These are phyloP conservation scores for Candida oleophila DNA, from an alignment of 805 yeast species.

Conservation along the genomic window DNA sequence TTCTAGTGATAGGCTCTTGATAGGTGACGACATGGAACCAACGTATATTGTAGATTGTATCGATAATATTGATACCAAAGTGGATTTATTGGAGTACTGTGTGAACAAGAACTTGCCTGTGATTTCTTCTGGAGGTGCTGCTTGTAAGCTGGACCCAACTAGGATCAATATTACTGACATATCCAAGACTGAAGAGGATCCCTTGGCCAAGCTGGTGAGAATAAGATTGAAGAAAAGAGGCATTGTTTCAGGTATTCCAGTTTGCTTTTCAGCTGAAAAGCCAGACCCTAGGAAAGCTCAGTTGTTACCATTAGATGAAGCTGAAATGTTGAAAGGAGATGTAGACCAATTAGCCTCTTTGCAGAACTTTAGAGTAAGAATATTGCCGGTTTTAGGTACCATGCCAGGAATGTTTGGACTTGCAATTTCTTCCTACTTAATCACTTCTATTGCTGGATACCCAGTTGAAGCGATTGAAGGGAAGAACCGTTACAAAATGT, in stretches of 20 bases:
- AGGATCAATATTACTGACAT: slow-evolving; percentile 87
- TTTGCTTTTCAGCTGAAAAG: slow-evolving; percentile 90
- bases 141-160: slow-evolving; percentile 93
- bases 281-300: slow-evolving; percentile 95
- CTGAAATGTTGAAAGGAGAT: slow-evolving; percentile 73
- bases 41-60: slow-evolving; percentile 90
- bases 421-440: slow-evolving; percentile 78
- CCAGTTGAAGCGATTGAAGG: slow-evolving; percentile 91
- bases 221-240: slow-evolving; percentile 81
- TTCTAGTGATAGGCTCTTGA: slow-evolving; percentile 59
- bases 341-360: slow-evolving; percentile 87
- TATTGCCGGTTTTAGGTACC: slow-evolving; percentile 93
- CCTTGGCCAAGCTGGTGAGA: slow-evolving; percentile 83
- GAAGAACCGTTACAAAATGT: slow-evolving; percentile 78
- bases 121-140: slow-evolving; percentile 95
- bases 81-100: slow-evolving; percentile 79
- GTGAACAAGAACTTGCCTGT: slow-evolving; percentile 60
- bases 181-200: slow-evolving; percentile 89
- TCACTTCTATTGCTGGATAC: slow-evolving; percentile 81
- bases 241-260: slow-evolving; percentile 72
- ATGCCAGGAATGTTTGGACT: slow-evolving; percentile 97
- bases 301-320: slow-evolving; percentile 80
- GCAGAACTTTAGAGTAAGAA: slow-evolving; percentile 88
- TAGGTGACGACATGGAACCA: slow-evolving; percentile 52
- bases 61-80: slow-evolving; percentile 96